These are phyloP conservation scores for Conticribra weissflogii DNA, from an alignment of 108 stramenopile species.

Conservation along the genomic window DNA sequence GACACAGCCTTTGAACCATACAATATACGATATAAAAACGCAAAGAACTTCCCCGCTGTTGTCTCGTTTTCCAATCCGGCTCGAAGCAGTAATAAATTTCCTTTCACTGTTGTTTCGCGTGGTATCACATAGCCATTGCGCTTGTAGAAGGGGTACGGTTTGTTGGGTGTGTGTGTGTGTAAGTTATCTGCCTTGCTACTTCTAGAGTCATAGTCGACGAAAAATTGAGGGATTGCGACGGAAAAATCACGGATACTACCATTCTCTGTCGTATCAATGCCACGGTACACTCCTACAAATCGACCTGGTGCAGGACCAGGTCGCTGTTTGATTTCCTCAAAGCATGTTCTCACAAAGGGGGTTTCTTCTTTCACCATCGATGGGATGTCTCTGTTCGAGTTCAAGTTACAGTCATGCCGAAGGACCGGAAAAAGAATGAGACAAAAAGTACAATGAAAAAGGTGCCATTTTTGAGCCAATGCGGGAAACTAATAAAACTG, in stretches of 20 bases:
- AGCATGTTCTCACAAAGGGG: conserved; percentile 18
- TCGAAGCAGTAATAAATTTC: conserved; percentile 27
- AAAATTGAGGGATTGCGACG: conserved; percentile 38
- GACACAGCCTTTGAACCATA: conserved; percentile 33
- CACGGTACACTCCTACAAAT: conserved; percentile 28
- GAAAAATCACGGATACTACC: conserved; percentile 13
- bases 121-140: conserved; percentile 29
- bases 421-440: background rate
- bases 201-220: conserved; percentile 19
- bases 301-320: conserved; percentile 17
- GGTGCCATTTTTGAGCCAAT: background rate
- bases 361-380: conserved; percentile 18
- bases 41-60: conserved; percentile 37
- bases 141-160: conserved; percentile 2
- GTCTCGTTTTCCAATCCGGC: conserved; percentile 27
- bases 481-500: background rate
- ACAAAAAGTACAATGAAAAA: background rate
- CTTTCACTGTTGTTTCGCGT: conserved; percentile 33
- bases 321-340: background rate
- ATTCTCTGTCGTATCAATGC: conserved; percentile 1
- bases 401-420: no score
- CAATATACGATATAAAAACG: conserved; percentile 35
- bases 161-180: no score
- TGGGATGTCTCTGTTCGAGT: conserved; percentile 25
- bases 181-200: no score